Evolutionary conservation across 805 yeast species (phyloP).

Genomic region (Sugiyamaella americana): DNA sequence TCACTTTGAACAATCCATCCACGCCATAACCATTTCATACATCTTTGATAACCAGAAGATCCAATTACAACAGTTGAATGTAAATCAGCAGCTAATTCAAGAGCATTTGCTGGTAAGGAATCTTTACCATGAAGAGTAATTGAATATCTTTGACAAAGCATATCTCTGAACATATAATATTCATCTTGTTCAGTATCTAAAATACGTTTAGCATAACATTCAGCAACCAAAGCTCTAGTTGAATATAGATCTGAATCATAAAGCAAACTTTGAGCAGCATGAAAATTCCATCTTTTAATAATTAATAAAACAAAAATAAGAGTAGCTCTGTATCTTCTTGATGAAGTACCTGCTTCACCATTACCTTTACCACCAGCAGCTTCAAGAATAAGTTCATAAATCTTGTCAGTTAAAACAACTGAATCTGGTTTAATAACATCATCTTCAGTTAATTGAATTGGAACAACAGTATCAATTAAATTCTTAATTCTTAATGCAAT

Average conservation of each 20-base stretch:
- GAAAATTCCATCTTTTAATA: conserved; percentile 74
- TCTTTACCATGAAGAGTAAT: conserved; percentile 59
- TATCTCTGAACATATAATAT: conserved; percentile 52
- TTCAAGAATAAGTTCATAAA: conserved; percentile 51
- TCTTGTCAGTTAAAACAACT: conserved; percentile 51
- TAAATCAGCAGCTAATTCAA: conserved; percentile 82
- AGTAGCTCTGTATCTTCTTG: conserved; percentile 57
- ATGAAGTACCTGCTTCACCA: conserved; percentile 47
- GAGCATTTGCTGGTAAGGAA: conserved; percentile 60
- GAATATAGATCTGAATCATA: conserved; percentile 60
- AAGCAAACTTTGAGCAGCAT: conserved; percentile 51
- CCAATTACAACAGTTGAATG: conserved; percentile 73
- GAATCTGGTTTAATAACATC: conserved; percentile 52
- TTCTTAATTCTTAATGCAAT: conserved; percentile 66
- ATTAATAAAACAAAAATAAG: conserved; percentile 65
- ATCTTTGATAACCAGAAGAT: conserved; percentile 76
- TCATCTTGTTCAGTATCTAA: conserved; percentile 51
- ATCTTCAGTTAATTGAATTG: conserved; percentile 50
- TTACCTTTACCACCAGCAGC: conserved; percentile 80
- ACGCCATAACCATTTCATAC: conserved; percentile 86
- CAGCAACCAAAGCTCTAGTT: conserved; percentile 63
- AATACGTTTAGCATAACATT: conserved; percentile 60
- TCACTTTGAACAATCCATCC: conserved; percentile 85
- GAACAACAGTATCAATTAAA: conserved; percentile 65
- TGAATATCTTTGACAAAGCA: conserved; percentile 70